Evolutionary conservation across 2,329 filamentous ascomycete genomes (phyloP), one percentile per base, ranked within the genome.

Genomic region (Calcarisporium arbuscula): DNA sequence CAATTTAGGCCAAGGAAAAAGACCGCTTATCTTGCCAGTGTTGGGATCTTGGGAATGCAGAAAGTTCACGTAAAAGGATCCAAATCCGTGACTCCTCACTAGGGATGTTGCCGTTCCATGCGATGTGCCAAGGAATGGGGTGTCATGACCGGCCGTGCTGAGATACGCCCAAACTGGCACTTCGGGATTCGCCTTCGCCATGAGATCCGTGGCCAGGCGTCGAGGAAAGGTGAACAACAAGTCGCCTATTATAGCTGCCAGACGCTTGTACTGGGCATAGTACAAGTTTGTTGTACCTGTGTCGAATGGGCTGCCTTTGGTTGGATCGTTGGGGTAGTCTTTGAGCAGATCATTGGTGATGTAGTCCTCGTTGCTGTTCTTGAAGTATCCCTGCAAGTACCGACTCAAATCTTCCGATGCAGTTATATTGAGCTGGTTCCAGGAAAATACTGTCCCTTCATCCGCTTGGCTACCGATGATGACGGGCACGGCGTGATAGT

Each of bases 401-500:
- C 62, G 54, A 7, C 68, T 60, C 0, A 83, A 39, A 4, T 76
- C 54, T 0, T 56, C 58, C 2, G 61, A 70, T 3, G 69, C 79
- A 11, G 67, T 75, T 27, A 82, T 60, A 48, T 80, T 80, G 18
- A 53, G 47, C 34, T 77, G 74, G 45, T 71, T 68, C 12, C 82
- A 60, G 6, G 72, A 64, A 51, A 82, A 82, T 5, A 82, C 52
- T 0, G 78, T 80, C 7, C 77, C 77, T 51, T 83, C 79, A 48
- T 83, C 78, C 60, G 82, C 75, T 53, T 77, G 72, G 47, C 78
- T 66, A 26, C 79, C 77, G 19, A 76, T 61, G 35, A 83, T 80
- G 49, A 81, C 69, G 4, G 79, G 78, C 0, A 82, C 72, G 1
- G 46, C 62, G 18, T 74, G 67, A 41, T 75, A 80, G 40, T 64